phyloP scores from a whole-genome alignment of 306 rosid genomes.

The Rubus parviflorus region DNA sequence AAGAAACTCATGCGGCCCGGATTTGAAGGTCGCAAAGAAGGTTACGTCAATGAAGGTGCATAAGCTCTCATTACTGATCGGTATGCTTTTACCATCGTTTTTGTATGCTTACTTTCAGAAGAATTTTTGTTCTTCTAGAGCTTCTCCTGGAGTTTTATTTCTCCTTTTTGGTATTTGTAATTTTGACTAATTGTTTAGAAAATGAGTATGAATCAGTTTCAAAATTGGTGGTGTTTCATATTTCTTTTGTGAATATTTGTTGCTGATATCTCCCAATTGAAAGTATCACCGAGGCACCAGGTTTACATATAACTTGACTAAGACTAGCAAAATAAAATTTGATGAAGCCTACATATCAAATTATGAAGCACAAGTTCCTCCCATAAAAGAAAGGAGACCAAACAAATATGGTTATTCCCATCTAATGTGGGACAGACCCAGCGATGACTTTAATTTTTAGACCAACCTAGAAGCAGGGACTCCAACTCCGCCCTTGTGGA shows the following conservation, averaged over 20 bases:
- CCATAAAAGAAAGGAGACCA: neutral
- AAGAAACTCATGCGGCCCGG: constrained; percentile 88
- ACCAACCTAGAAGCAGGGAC: constrained; percentile 42
- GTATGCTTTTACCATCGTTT: neutral
- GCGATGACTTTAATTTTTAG: neutral
- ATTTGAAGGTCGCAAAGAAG: constrained; percentile 85
- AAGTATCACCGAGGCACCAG: no score
- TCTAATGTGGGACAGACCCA: neutral
- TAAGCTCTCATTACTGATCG: constrained; percentile 8
- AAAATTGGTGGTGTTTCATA: no score
- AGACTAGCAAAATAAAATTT: no score
- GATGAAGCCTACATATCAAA: neutral
- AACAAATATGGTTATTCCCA: neutral
- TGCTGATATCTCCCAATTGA: neutral
- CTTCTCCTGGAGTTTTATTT: neutral
- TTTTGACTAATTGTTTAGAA: neutral
- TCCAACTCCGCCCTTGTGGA: constrained; percentile 51
- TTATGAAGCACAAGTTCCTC: neutral
- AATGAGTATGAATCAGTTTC: neutral
- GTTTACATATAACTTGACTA: no score
- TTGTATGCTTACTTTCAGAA: constrained; percentile 2
- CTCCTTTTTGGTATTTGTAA: neutral
- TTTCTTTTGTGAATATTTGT: neutral
- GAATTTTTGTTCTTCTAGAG: neutral
- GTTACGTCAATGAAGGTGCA: constrained; percentile 50